Conservation (phyloP, 371 early-diverging fungal genomes). For the Cokeromyces recurvatus region DNA sequence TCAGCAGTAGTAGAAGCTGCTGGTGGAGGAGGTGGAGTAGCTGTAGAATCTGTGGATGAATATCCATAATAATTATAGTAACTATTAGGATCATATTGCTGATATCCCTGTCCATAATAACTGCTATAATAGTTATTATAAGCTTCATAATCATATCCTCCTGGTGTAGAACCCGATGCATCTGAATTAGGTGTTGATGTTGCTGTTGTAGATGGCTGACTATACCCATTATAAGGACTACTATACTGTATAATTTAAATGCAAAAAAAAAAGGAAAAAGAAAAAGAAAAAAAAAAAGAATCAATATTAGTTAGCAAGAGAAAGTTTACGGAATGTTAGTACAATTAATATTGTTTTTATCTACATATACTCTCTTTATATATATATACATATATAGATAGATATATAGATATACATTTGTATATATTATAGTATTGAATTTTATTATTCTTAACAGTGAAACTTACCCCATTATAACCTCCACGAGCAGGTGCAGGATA, state of each 20-base stretch:
- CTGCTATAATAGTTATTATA: slow-evolving; percentile 14
- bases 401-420: not conserved
- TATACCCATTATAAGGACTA: slow-evolving; percentile 9
- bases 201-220: slow-evolving; percentile 3
- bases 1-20: slow-evolving; percentile 1
- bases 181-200: slow-evolving; percentile 8
- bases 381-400: slow-evolving; percentile 11
- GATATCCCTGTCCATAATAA: slow-evolving; percentile 17
- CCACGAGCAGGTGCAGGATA: slow-evolving; percentile 11
- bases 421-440: too few relatives aligned
- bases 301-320: too few relatives aligned
- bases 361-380: too few relatives aligned
- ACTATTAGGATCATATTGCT: slow-evolving; percentile 37
- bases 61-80: slow-evolving; percentile 45
- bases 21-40: slow-evolving; percentile 11
- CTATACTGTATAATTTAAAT: too few relatives aligned
- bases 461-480: slow-evolving; percentile 20
- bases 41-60: slow-evolving; percentile 5
- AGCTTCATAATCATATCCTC: slow-evolving; percentile 10
- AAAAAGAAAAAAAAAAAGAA: too few relatives aligned
- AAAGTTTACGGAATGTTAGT: too few relatives aligned
- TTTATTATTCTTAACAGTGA: too few relatives aligned
- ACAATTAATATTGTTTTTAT: too few relatives aligned
- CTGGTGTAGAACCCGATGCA: not conserved
- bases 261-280: too few relatives aligned